Conservation (phyloP, 2,329 filamentous ascomycete genomes). For the Fonsecaea monophora region DNA sequence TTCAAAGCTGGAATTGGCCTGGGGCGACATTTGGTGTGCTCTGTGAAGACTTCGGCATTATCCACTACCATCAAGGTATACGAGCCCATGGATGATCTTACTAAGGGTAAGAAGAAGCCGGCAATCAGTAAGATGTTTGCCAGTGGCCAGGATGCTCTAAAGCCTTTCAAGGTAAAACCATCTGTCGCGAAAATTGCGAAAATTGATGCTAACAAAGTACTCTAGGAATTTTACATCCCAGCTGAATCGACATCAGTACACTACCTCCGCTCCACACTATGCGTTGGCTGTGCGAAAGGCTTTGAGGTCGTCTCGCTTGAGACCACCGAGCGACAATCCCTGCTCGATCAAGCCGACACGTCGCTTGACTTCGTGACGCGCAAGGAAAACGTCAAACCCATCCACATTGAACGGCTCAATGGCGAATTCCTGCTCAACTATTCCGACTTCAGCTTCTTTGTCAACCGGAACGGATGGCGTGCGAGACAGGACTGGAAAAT, state of each 20-base stretch:
- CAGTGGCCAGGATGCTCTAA: constrained; percentile 88
- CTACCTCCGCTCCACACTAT: constrained; percentile 95
- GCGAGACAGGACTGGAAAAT: constrained; percentile 96
- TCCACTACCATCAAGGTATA: constrained; percentile 99
- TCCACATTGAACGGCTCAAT: constrained; percentile 95
- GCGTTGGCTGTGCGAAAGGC: constrained; percentile 91
- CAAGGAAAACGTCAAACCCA: constrained; percentile 90
- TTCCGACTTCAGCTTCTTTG: constrained; percentile 98
- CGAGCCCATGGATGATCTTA: constrained; percentile 93
- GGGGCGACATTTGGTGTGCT: constrained; percentile 91
- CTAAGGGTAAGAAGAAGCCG: constrained; percentile 93
- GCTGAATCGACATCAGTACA: constrained; percentile 98
- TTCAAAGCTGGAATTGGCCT: constrained; percentile 97
- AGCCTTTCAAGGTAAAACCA: constrained; percentile 77
- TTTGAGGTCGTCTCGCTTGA: constrained; percentile 97
- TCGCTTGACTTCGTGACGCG: constrained; percentile 95
- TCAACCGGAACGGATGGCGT: constrained; percentile 97
- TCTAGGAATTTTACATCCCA: constrained; percentile 92
- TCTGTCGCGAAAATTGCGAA: not conserved
- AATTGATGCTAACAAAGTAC: constrained; percentile 37
- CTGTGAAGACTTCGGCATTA: constrained; percentile 90
- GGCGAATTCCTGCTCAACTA: constrained; percentile 98
- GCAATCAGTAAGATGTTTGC: constrained; percentile 96
- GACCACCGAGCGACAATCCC: constrained; percentile 95
- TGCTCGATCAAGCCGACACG: constrained; percentile 96